phyloP scores from a whole-genome alignment of 73 alveolate genomes.

The Stentor coeruleus region DNA sequence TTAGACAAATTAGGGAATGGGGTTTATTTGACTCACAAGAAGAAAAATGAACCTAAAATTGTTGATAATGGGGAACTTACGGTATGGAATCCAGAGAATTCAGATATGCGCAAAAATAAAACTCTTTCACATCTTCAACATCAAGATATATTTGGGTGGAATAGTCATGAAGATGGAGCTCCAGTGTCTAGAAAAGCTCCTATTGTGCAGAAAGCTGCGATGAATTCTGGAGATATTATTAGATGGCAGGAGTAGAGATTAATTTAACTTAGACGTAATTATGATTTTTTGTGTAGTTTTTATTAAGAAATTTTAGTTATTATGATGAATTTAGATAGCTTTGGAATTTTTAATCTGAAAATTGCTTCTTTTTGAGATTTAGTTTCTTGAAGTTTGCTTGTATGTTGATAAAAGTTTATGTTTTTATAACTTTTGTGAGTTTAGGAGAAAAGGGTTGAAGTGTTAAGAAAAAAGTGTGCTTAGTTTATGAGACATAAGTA shows the following conservation, averaged over 20 bases:
- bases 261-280: no score
- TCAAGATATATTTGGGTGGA: slow-evolving; percentile 8
- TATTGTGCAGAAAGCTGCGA: slow-evolving; percentile 9
- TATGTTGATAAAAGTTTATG: no score
- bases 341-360: no score
- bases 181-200: slow-evolving; percentile 3
- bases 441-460: no score
- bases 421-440: no score
- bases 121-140: neutral
- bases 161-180: neutral
- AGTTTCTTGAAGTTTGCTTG: no score
- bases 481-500: no score
- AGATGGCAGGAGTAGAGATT: slow-evolving; percentile 9
- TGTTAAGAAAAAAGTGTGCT: no score
- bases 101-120: neutral
- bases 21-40: slow-evolving; percentile 7
- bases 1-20: slow-evolving; percentile 13
- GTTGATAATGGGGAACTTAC: slow-evolving; percentile 23
- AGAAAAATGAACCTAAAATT: neutral
- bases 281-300: no score
- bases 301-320: no score
- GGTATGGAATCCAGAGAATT: neutral
- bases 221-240: neutral
- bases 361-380: no score
- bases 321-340: no score